Base-by-base conservation (phyloP, 768 basidiomycete genomes). In the Mycena latifolia region DNA sequence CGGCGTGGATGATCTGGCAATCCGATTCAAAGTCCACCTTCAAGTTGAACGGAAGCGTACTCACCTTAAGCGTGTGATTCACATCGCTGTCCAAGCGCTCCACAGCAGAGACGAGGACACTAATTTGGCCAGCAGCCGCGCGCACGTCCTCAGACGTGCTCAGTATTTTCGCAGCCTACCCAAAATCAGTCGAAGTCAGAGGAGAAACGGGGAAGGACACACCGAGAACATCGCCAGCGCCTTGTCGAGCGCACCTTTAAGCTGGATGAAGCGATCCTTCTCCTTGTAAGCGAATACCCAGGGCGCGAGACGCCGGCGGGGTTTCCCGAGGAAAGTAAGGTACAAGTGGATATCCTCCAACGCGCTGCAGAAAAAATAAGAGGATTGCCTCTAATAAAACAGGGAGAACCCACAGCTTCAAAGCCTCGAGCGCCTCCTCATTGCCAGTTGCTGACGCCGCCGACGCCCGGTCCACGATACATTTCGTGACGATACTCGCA, bases 241-340 rank as follows among this genome's bases (percentile, higher is more conserved):
- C 28, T 29, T 41, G n/a, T 55, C 55, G 17, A 55, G 55, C 39
- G 55, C 55, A 9, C 25, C 9, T 5, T 43, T 29, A 8, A 55
- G 39, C 31, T 28, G 25, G 5, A 17, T 4, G 17, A 55, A 55
- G 3, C 47, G 27, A 1, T 48, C 47, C 27, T 55, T 43, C 25
- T 55, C 39, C 15, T 55, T 39, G 28, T 55, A 29, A 8, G 55
- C 55, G 6, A 55, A 12, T 25, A 55, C 43, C 55, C 55, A 55
- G 17, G 41, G 25, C 18, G 5, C 2, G 20, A 55, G 8, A 2
- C 53, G 33, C 15, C 37, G 33, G 39, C 22, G 53, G 14, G 22
- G 53, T 39, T 43, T 55, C 25, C 24, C 27, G 10, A 43, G 39
- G n/a, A 29, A 2, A 3, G 15, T 55, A 25, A 55, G 39, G 37